Evolutionary conservation across 106 monocot species (phyloP).

Genomic region (Narthecium ossifragum): DNA sequence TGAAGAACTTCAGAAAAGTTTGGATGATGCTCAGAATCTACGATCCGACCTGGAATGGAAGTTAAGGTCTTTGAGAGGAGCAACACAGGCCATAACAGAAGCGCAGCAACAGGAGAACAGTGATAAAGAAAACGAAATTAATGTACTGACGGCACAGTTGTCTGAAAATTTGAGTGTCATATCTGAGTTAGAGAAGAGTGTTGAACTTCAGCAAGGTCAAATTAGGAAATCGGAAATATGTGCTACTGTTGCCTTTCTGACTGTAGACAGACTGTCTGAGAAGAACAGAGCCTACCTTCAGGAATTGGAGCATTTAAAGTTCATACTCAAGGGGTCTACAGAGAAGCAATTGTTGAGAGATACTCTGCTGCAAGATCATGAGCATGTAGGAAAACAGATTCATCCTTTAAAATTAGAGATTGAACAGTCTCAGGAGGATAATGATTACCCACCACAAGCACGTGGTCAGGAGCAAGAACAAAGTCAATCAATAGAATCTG

Average conservation of each 20-base stretch:
- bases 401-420: constrained; percentile 22
- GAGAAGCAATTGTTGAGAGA: constrained; percentile 32
- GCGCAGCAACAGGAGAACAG: constrained; percentile 62
- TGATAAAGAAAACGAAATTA: constrained; percentile 67
- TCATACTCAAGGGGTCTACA: constrained; percentile 26
- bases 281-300: constrained; percentile 24
- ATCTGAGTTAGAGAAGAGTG: constrained; percentile 29
- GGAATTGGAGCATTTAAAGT: constrained; percentile 23
- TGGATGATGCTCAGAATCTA: constrained; percentile 67
- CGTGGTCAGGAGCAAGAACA: constrained; percentile 20
- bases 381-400: constrained; percentile 21
- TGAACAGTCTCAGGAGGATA: constrained; percentile 25
- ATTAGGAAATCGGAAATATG: constrained; percentile 26
- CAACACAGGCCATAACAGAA: constrained; percentile 77
- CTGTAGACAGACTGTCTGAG: constrained; percentile 32
- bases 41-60: constrained; percentile 75
- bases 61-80: constrained; percentile 79
- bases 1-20: constrained; percentile 66
- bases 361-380: constrained; percentile 23
- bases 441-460: constrained; percentile 7
- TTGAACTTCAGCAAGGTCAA: constrained; percentile 27
- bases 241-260: constrained; percentile 40
- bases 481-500: constrained; percentile 6
- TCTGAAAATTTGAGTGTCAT: constrained; percentile 35
- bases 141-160: constrained; percentile 33